Evolutionary conservation across 1,139 yeast genomes (phyloP).

Genomic region (Suhomyces bribrorum): DNA sequence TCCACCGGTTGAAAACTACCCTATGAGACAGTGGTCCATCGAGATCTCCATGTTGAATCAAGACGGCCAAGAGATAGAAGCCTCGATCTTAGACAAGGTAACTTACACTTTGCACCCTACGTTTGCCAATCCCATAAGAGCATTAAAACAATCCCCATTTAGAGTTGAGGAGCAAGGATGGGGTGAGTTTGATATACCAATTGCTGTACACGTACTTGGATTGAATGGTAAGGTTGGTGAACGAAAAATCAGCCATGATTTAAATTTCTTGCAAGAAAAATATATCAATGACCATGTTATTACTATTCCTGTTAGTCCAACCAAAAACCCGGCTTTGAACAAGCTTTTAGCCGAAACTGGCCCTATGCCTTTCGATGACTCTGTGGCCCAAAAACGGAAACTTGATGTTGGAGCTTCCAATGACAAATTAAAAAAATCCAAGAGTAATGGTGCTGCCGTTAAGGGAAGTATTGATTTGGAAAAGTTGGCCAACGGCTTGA

Average conservation of each 20-base stretch:
- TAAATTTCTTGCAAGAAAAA: slow-evolving; percentile 77
- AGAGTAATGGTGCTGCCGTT: slow-evolving; percentile 44
- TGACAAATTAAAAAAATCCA: slow-evolving; percentile 59
- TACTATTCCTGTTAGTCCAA: slow-evolving; percentile 63
- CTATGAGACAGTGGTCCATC: slow-evolving; percentile 94
- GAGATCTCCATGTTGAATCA: slow-evolving; percentile 74
- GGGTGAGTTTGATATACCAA: slow-evolving; percentile 95
- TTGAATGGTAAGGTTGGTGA: slow-evolving; percentile 81
- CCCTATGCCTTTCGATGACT: slow-evolving; percentile 59
- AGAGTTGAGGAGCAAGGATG: slow-evolving; percentile 92
- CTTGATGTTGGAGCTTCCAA: slow-evolving; percentile 26
- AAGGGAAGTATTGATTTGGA: slow-evolving; percentile 85
- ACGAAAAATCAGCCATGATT: slow-evolving; percentile 81
- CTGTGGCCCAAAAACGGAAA: slow-evolving; percentile 29
- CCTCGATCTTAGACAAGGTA: slow-evolving; percentile 86
- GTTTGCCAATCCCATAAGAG: slow-evolving; percentile 83
- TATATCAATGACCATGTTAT: slow-evolving; percentile 79
- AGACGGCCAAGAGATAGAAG: slow-evolving; percentile 82
- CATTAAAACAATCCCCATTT: slow-evolving; percentile 84
- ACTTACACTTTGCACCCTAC: slow-evolving; percentile 95
- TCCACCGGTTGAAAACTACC: slow-evolving; percentile 88
- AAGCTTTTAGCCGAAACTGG: slow-evolving; percentile 80
- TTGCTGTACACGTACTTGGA: slow-evolving; percentile 68
- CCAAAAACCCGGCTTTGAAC: slow-evolving; percentile 65
- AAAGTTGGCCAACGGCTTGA: slow-evolving; percentile 84